Evolutionary conservation across 495 filamentous ascomycete species (phyloP).

Genomic region (Diplogelasinospora grovesii): DNA sequence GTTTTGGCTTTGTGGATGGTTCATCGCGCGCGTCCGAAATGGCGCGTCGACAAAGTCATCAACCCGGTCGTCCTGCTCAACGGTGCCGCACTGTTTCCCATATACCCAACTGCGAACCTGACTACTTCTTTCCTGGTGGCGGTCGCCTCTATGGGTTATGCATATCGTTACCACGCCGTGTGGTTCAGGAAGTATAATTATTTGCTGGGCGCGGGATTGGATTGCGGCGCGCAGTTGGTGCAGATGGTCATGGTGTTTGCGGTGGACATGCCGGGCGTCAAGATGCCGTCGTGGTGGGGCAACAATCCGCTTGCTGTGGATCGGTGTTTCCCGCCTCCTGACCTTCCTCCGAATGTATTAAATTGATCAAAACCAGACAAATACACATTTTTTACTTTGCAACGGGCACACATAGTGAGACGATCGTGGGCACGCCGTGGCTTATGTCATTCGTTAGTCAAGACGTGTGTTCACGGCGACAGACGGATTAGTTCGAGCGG

Average conservation of each 20-base stretch:
- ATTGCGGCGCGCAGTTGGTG: constrained; percentile 39
- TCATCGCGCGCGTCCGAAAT: constrained; percentile 7
- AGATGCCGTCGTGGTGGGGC: constrained; percentile 15
- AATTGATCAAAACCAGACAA: not conserved
- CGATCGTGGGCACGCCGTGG: too few relatives aligned
- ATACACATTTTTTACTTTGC: too few relatives aligned
- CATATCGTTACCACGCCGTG: constrained; percentile 8
- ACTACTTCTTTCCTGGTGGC: constrained; percentile 8
- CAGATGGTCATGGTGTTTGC: constrained; percentile 11
- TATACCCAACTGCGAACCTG: constrained; percentile 15
- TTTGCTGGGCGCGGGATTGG: constrained; percentile 44
- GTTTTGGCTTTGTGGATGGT: constrained; percentile 4
- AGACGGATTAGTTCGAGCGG: too few relatives aligned
- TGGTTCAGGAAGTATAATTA: constrained; percentile 45
- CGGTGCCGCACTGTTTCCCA: constrained; percentile 11
- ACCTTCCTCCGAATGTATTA: constrained; percentile 1
- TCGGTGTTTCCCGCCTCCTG: constrained; percentile 6
- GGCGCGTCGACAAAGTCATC: constrained; percentile 7
- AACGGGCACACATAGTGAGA: too few relatives aligned
- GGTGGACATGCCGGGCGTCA: constrained; percentile 4
- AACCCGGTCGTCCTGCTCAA: constrained; percentile 15
- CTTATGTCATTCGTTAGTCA: too few relatives aligned
- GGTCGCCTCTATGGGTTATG: constrained; percentile 15
- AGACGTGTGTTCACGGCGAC: too few relatives aligned
- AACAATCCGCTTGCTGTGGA: constrained; percentile 9